These are phyloP conservation scores for Podaxis sp. DNA, from an alignment of 768 basidiomycete genomes.

Conservation along the genomic window DNA sequence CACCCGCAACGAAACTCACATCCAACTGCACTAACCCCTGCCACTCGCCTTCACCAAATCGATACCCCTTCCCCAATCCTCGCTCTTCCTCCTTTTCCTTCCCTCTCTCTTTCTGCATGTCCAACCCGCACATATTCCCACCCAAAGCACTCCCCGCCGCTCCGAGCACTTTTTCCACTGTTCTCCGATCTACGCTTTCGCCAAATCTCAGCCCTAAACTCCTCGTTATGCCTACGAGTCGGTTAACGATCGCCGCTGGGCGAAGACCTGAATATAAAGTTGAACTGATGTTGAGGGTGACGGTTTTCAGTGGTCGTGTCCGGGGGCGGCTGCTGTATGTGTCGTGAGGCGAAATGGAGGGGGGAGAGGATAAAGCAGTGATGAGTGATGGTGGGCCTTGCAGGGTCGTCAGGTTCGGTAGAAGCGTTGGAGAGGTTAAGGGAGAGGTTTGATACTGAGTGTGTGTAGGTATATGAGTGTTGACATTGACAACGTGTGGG, in stretches of 20 bases:
- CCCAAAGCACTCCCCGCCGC: conserved; percentile 39
- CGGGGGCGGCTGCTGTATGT: conserved; percentile 15
- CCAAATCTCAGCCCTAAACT: conserved; percentile 37
- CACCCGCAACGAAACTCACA: conserved; percentile 27
- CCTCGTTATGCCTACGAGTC: conserved; percentile 30
- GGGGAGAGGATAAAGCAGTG: conserved; percentile 25
- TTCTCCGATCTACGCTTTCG: conserved; percentile 40
- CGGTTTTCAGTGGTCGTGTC: conserved; percentile 30
- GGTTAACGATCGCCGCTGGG: conserved; percentile 38
- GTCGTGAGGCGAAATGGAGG: conserved; percentile 11
- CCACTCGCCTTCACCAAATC: conserved; percentile 21
- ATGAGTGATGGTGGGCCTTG: conserved; percentile 37
- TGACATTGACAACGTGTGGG: background rate
- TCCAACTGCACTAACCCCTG: conserved; percentile 28
- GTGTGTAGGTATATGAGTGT: conserved; percentile 12
- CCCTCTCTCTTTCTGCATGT: background rate
- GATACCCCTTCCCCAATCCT: conserved; percentile 8
- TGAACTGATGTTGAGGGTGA: conserved; percentile 40
- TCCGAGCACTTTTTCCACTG: conserved; percentile 46
- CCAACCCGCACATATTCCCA: background rate
- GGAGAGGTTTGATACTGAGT: conserved; percentile 19
- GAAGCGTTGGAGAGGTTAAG: conserved; percentile 33
- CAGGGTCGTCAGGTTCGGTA: conserved; percentile 39
- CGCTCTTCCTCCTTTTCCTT: conserved; percentile 7
- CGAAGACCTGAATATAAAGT: conserved; percentile 48